Conservation (phyloP, 2,329 filamentous ascomycete genomes). For the Decorospora gaudefroyi region DNA sequence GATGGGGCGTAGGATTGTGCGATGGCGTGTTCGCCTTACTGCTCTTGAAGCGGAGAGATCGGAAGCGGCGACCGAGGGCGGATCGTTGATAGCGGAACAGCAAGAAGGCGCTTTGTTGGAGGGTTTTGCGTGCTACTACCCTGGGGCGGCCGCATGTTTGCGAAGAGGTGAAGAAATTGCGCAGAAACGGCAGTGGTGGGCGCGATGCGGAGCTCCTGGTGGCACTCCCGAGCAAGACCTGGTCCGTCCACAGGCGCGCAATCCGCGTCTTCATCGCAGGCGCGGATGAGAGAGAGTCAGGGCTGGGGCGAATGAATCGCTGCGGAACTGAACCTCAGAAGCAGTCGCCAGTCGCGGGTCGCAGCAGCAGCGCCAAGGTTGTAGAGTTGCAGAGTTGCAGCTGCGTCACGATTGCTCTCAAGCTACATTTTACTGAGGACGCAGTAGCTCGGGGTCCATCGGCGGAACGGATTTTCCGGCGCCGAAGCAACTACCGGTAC, state of each 20-base stretch:
- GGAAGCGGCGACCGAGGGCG: slow-evolving; percentile 34
- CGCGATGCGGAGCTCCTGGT: slow-evolving; percentile 17
- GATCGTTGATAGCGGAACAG: slow-evolving; percentile 27
- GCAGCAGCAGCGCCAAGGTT: slow-evolving; percentile 14
- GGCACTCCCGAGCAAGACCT: slow-evolving; percentile 27
- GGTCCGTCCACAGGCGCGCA: slow-evolving; percentile 30
- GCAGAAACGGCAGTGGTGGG: slow-evolving; percentile 22
- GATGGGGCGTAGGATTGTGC: slow-evolving; percentile 47
- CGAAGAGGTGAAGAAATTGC: slow-evolving; percentile 38
- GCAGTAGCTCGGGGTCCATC: slow-evolving; percentile 12
- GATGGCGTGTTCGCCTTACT: slow-evolving; percentile 33
- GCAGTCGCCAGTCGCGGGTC: slow-evolving; percentile 11
- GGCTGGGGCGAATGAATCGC: slow-evolving; percentile 9
- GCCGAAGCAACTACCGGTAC: background rate
- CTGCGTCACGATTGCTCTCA: slow-evolving; percentile 9
- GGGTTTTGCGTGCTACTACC: slow-evolving; percentile 10
- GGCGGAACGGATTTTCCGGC: slow-evolving; percentile 6
- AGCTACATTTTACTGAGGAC: no score
- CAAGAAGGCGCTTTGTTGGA: slow-evolving; percentile 22
- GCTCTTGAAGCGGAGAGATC: slow-evolving; percentile 47
- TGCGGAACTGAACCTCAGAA: slow-evolving; percentile 23
- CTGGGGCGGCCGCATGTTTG: slow-evolving; percentile 13
- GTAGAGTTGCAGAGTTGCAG: slow-evolving; percentile 12
- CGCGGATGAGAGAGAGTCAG: background rate
- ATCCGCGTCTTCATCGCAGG: slow-evolving; percentile 35